Percentiles rank a stretch among this genome's conserved stretches.
Conservation (phyloP, 371 early-diverging fungal species). For the Mucor irregularis region DNA sequence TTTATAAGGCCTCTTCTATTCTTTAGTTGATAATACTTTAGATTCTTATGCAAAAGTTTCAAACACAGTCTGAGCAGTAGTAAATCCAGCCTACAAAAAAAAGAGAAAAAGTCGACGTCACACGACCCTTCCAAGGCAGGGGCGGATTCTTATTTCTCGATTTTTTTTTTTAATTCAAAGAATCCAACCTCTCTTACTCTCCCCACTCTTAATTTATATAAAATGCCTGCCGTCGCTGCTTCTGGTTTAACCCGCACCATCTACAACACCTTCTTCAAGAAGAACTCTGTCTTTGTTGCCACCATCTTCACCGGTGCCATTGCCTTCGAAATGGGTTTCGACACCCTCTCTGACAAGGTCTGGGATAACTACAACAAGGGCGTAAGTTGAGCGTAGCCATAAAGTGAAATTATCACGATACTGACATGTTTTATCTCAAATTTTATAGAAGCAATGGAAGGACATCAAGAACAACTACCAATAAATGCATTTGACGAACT, state of each 20-base stretch:
- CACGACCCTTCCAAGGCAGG: no score
- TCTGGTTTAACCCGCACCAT: slow-evolving; percentile 52
- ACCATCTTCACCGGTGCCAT: slow-evolving; percentile 79
- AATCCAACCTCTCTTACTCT: slow-evolving; percentile 1
- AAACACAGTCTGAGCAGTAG: no score
- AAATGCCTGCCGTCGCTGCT: slow-evolving; percentile 45
- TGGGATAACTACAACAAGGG: slow-evolving; percentile 86
- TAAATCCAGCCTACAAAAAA: no score
- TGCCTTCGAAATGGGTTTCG: slow-evolving; percentile 78
- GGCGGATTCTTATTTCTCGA: no score
- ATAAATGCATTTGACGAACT: slow-evolving; percentile 46
- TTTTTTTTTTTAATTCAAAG: no score
- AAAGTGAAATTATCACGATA: no score
- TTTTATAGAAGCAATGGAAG: slow-evolving; percentile 69
- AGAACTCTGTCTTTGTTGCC: slow-evolving; percentile 73
- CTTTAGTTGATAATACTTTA: no score
- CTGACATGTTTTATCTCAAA: background rate
- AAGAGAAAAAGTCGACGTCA: no score
- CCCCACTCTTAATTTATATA: slow-evolving; percentile 16
- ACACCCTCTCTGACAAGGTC: slow-evolving; percentile 61
- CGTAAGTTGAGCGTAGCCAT: slow-evolving; percentile 62
- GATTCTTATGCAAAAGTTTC: no score
- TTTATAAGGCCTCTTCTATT: no score
- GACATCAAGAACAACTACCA: slow-evolving; percentile 72
- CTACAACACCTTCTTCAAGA: slow-evolving; percentile 71